These are phyloP conservation scores for Fusarium illudens DNA, from an alignment of 2,329 filamentous ascomycete species.

Conservation along the genomic window DNA sequence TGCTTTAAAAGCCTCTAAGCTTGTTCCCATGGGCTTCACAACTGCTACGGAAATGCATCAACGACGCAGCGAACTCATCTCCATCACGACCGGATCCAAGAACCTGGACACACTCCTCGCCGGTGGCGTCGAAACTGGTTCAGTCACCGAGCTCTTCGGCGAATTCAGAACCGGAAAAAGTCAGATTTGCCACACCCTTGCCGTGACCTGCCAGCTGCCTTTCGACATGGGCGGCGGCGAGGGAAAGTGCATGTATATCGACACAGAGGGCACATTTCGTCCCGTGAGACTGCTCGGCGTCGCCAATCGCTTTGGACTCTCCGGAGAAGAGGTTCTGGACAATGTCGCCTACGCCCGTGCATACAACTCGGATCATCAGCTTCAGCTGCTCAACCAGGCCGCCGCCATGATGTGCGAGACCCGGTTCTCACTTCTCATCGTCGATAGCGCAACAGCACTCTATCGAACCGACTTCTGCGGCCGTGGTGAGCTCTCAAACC, in stretches of 20 bases:
- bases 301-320: constrained; percentile 92
- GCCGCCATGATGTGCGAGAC: constrained; percentile 99
- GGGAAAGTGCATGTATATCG: constrained; percentile 98
- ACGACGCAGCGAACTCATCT: constrained; percentile 94
- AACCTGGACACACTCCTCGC: constrained; percentile 94
- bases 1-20: constrained; percentile 77
- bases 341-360: constrained; percentile 98
- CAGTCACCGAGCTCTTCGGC: constrained; percentile 97
- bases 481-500: constrained; percentile 93
- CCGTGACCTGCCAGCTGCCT: constrained; percentile 95
- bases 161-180: constrained; percentile 98
- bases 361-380: constrained; percentile 98
- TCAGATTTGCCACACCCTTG: constrained; percentile 98
- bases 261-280: constrained; percentile 96
- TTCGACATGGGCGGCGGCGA: constrained; percentile 99
- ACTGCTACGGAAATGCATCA: constrained; percentile 99
- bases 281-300: constrained; percentile 91
- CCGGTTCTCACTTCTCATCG: constrained; percentile 92
- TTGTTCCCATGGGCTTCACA: constrained; percentile 98
- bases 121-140: constrained; percentile 95
- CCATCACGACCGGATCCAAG: constrained; percentile 97
- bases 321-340: constrained; percentile 96
- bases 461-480: constrained; percentile 97
- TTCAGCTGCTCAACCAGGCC: constrained; percentile 93
- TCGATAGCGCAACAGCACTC: constrained; percentile 93